Percentiles rank a stretch among this genome's conserved stretches.
These are phyloP conservation scores for Tetraselmis chui DNA, from an alignment of 139 green algal genomes.

Conservation along the genomic window DNA sequence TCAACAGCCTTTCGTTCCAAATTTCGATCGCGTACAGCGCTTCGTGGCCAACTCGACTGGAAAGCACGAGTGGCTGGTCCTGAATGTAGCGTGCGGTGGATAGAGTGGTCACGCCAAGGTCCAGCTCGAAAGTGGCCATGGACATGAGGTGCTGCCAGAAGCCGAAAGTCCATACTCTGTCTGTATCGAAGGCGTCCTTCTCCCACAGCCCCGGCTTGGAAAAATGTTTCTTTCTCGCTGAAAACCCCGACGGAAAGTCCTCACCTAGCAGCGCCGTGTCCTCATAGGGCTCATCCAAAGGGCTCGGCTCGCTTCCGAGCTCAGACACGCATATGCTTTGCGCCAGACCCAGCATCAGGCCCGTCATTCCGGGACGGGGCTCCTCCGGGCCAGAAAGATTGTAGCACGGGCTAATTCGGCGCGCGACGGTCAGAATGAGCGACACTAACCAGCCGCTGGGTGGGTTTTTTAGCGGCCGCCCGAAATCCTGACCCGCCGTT, in stretches of 20 bases:
- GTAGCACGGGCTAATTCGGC: background rate
- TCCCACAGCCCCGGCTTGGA: background rate
- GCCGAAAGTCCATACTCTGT: background rate
- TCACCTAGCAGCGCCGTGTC: background rate
- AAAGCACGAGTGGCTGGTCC: background rate
- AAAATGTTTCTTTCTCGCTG: background rate
- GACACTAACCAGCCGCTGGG: constrained; percentile 4
- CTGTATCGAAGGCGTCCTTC: background rate
- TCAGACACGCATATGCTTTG: background rate
- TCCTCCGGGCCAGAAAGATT: background rate
- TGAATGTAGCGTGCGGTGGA: background rate
- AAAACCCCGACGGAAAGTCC: background rate
- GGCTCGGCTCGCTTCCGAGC: background rate
- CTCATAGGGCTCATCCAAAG: background rate
- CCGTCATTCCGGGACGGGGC: background rate
- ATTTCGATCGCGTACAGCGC: background rate
- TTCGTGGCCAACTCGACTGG: background rate
- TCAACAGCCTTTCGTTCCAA: background rate
- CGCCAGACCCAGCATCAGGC: background rate
- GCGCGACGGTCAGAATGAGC: background rate
- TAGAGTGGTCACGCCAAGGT: background rate
- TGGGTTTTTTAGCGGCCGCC: background rate
- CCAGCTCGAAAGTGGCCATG: background rate
- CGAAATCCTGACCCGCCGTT: background rate
- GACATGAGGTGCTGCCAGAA: background rate